Base-by-base conservation (phyloP, 169 alveolate genomes). In the Plasmodium sp. region DNA sequence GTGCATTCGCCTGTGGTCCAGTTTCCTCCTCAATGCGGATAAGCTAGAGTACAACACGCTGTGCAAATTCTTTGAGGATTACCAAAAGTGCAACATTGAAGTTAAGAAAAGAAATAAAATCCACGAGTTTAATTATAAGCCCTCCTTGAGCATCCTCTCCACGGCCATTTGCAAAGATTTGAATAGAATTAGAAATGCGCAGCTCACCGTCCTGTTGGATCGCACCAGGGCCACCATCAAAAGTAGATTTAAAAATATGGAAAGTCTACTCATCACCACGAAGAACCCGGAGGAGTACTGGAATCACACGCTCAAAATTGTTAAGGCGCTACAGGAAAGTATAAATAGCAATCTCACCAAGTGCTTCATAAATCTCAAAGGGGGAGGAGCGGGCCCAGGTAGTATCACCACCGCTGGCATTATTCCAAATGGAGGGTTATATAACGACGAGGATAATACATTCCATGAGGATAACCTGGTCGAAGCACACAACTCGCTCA, bases 121-220 rank as follows among this genome's bases (percentile, higher is more conserved):
- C 2, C 92, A 92, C 41, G 92, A 92, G 10, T 92, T 92, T 92
- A 92, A 92, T 48, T 92, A 92, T 92, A 92, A 92, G 41, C 79
- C 92, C 3, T 72, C 95, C 12, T 34, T 92, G 45, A 81, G 72
- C 34, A 74, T 74, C 33, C 56, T 92, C 71, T 48, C 81, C 4
- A 92, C 92, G 7, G 27, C 95, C 10, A 92, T 92, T 2, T 81
- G 48, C 75, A 92, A 92, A n/a, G 95, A 92, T 43, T 9, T 51
- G n/a, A 81, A 92, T 9, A 45, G 95, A 81, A 92, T 92, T 72
- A 48, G 84, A 92, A 92, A 83, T 51, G n/a, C 77, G 2, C 95
- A 92, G 41, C 82, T 54, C 58, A 73, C 27, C 34, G 22, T 82
- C 56, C 58, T 92, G 2, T 41, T 92, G 54, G 81, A 92, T 16